Percentiles rank a stretch among this genome's conserved stretches.
These are phyloP conservation scores for Sungouiozyma intestinalis DNA, from an alignment of 805 yeast genomes.

Conservation along the genomic window DNA sequence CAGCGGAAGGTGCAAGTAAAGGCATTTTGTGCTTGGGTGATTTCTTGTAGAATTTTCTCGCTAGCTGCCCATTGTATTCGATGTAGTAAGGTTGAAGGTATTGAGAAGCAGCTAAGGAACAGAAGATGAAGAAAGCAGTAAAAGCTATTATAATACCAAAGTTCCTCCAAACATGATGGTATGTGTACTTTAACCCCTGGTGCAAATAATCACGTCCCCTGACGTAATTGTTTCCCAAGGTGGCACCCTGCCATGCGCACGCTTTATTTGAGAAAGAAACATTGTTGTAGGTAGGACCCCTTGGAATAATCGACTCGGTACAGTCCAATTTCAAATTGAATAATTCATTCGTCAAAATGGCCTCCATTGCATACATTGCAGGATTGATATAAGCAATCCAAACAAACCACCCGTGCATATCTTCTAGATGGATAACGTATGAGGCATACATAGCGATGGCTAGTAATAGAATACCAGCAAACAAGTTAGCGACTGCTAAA, in stretches of 20 bases:
- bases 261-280: slow-evolving; percentile 32
- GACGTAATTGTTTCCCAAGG: slow-evolving; percentile 41
- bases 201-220: slow-evolving; percentile 47
- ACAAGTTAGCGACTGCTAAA: slow-evolving; percentile 47
- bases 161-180: slow-evolving; percentile 67
- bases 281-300: slow-evolving; percentile 43
- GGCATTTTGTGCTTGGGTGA: not conserved
- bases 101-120: slow-evolving; percentile 27
- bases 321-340: slow-evolving; percentile 47
- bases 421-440: slow-evolving; percentile 46
- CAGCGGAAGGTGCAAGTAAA: not conserved
- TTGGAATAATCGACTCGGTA: slow-evolving; percentile 43
- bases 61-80: not conserved
- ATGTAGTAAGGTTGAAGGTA: slow-evolving; percentile 9
- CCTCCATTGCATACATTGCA: slow-evolving; percentile 47
- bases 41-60: not conserved
- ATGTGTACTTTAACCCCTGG: slow-evolving; percentile 38
- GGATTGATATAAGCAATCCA: slow-evolving; percentile 57
- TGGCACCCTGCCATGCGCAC: slow-evolving; percentile 54
- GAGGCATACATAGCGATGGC: slow-evolving; percentile 52
- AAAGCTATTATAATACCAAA: slow-evolving; percentile 53
- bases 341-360: slow-evolving; percentile 57
- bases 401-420: slow-evolving; percentile 63
- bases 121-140: slow-evolving; percentile 29
- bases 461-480: slow-evolving; percentile 46